Conservation (phyloP, 441 rosid genomes). For the Geranium incanum region DNA sequence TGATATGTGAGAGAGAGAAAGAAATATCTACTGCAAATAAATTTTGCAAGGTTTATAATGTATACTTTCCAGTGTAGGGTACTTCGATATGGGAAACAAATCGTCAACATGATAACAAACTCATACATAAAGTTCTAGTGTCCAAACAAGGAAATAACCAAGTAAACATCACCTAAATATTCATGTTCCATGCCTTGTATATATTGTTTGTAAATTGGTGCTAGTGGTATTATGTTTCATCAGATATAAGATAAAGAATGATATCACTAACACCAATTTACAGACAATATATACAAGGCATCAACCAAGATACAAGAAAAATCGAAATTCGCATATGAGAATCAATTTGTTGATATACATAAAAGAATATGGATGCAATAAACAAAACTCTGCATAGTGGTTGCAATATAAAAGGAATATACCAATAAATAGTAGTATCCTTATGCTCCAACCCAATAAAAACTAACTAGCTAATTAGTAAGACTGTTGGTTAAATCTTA, state of each 20-base stretch:
- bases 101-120: not conserved
- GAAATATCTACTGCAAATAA: no score
- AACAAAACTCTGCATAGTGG: not conserved
- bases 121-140: not conserved
- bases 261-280: not conserved
- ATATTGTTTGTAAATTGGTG: no score
- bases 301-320: not conserved
- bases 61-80: not conserved
- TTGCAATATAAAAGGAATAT: not conserved
- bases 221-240: not conserved
- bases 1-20: not conserved
- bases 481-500: not conserved
- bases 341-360: not conserved
- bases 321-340: not conserved
- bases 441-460: not conserved
- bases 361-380: no score
- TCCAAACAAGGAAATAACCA: not conserved
- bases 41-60: not conserved
- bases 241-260: not conserved
- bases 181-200: no score
- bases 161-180: not conserved
- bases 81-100: no score
- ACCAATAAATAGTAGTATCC: not conserved
- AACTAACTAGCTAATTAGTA: no score
- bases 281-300: not conserved